A percentile compares a stretch with the other conserved stretches of the same genome.
These are phyloP conservation scores for Backusella circina DNA, from an alignment of 192 early-diverging fungal genomes.

Conservation along the genomic window DNA sequence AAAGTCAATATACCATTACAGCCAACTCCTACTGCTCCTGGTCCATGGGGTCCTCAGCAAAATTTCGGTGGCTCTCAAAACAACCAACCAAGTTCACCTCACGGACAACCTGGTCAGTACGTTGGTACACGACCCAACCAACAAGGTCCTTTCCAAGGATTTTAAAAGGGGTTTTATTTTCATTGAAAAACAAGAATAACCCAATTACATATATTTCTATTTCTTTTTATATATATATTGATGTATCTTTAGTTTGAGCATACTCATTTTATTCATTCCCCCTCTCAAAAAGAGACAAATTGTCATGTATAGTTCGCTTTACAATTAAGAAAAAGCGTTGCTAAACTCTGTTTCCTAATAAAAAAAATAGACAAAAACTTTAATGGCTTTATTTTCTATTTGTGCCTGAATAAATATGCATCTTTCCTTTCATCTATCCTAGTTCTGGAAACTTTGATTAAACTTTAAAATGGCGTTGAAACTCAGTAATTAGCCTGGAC, in stretches of 20 bases:
- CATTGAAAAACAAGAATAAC: constrained; percentile 1
- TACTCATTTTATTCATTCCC: constrained; percentile 6
- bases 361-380: background rate
- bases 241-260: constrained; percentile 14
- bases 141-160: constrained; percentile 9
- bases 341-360: constrained; percentile 3
- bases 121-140: background rate
- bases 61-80: constrained; percentile 13
- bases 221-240: background rate
- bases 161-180: background rate
- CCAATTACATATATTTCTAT: background rate
- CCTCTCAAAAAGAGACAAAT: constrained; percentile 2
- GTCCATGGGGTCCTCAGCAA: constrained; percentile 19
- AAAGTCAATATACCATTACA: constrained; percentile 17
- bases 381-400: background rate
- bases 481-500: background rate
- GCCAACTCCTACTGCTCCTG: constrained; percentile 18
- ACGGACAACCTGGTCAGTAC: background rate
- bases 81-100: constrained; percentile 1
- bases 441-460: background rate
- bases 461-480: background rate
- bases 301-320: constrained; percentile 1
- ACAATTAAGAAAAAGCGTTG: background rate
- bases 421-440: background rate
- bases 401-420: background rate